Percentiles rank a stretch among this genome's conserved stretches.
Evolutionary conservation across 805 yeast genomes (phyloP).

Genomic region (Teunomyces barrocoloradensis): DNA sequence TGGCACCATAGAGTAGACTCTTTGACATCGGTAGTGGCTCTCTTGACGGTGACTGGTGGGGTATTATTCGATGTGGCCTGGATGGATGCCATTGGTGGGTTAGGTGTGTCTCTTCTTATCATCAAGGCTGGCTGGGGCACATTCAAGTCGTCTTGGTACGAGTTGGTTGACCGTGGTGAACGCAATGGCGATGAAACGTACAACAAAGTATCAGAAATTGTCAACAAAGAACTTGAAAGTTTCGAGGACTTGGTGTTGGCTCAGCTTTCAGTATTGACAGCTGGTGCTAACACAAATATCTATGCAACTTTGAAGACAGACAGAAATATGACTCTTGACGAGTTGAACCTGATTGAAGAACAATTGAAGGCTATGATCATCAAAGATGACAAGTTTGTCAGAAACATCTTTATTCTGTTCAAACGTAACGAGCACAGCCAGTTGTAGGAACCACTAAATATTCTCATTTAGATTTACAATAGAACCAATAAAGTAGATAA

Average conservation of each 20-base stretch:
- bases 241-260: constrained; percentile 32
- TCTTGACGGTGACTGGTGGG: constrained; percentile 83
- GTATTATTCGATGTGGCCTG: constrained; percentile 74
- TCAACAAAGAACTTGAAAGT: constrained; percentile 28
- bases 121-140: constrained; percentile 83
- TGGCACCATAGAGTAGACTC: constrained; percentile 99
- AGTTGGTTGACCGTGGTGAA: constrained; percentile 73
- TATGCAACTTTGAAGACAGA: constrained; percentile 28
- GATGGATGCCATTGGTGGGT: constrained; percentile 91
- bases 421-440: constrained; percentile 8
- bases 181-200: constrained; percentile 51
- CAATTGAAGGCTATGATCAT: constrained; percentile 33
- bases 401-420: constrained; percentile 42
- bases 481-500: background rate
- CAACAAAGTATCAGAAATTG: constrained; percentile 35
- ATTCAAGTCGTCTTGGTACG: constrained; percentile 64
- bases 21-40: constrained; percentile 85
- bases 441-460: background rate
- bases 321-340: constrained; percentile 21
- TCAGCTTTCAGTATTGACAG: constrained; percentile 47
- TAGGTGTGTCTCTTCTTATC: constrained; percentile 77
- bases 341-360: constrained; percentile 29
- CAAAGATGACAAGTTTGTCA: constrained; percentile 40
- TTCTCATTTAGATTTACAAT: background rate
- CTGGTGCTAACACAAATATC: constrained; percentile 57